Evolutionary conservation across 805 yeast species (phyloP).

Genomic region (Priceomyces fermenticarens): DNA sequence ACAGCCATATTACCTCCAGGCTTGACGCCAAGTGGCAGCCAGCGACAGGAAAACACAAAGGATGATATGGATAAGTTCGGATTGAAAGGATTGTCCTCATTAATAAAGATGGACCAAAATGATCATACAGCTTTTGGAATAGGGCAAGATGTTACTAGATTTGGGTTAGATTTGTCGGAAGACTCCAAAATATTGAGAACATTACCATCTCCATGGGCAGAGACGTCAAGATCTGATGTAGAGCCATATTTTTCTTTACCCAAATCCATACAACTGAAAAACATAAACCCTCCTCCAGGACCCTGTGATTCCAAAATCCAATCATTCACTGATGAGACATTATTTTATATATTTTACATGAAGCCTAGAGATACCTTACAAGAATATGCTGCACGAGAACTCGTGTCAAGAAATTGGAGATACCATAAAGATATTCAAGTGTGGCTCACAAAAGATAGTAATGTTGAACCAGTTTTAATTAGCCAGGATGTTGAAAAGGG

Average conservation of each 20-base stretch:
- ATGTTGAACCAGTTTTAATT: constrained; percentile 77
- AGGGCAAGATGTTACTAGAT: constrained; percentile 68
- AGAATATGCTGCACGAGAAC: constrained; percentile 88
- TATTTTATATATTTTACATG: constrained; percentile 90
- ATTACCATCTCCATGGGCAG: constrained; percentile 93
- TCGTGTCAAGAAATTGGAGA: constrained; percentile 92
- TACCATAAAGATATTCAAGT: constrained; percentile 93
- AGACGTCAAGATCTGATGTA: constrained; percentile 84
- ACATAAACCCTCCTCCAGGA: constrained; percentile 37
- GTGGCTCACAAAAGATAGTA: constrained; percentile 94
- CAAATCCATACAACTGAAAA: constrained; percentile 28
- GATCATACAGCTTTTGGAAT: constrained; percentile 67
- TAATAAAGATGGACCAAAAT: constrained; percentile 58
- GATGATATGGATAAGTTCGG: constrained; percentile 63
- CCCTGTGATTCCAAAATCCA: constrained; percentile 50
- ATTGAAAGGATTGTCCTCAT: constrained; percentile 56
- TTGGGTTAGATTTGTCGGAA: constrained; percentile 58
- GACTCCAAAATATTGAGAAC: constrained; percentile 54
- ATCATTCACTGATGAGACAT: constrained; percentile 82
- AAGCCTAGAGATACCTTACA: constrained; percentile 91
- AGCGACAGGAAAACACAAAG: constrained; percentile 5
- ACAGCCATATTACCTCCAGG: constrained; percentile 29
- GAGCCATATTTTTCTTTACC: constrained; percentile 81
- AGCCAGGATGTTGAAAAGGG: constrained; percentile 89
- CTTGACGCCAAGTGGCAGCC: constrained; percentile 9